These are phyloP conservation scores for Darksidea phi DNA, from an alignment of 495 filamentous ascomycete species.

Conservation along the genomic window DNA sequence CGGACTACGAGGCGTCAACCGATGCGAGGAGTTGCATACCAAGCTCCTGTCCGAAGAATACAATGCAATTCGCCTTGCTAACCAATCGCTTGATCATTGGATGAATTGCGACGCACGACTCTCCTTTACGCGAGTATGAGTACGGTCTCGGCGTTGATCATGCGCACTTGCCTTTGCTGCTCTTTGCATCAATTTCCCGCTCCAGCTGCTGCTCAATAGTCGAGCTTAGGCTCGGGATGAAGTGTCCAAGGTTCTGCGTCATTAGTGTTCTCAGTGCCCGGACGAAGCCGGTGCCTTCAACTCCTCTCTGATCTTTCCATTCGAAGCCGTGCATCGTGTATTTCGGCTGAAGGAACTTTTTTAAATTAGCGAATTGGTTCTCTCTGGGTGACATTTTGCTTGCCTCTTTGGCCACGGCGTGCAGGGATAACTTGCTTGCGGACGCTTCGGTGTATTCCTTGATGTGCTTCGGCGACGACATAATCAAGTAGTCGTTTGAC, in stretches of 20 bases:
- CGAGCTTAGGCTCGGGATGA: not conserved
- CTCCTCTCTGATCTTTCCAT: slow-evolving; percentile 5
- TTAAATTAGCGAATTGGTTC: too few species aligned
- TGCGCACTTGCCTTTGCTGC: too few species aligned
- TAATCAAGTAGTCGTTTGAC: not conserved
- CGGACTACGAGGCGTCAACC: too few species aligned
- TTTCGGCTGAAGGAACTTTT: slow-evolving; percentile 6
- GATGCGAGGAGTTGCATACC: not conserved
- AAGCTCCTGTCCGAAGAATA: not conserved
- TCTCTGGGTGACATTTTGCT: too few species aligned
- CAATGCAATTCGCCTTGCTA: not conserved
- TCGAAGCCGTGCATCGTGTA: slow-evolving; percentile 8
- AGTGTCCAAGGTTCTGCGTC: not conserved
- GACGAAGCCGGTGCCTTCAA: slow-evolving; percentile 7
- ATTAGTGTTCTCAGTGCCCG: not conserved
- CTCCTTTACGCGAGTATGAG: too few species aligned
- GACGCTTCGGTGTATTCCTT: not conserved
- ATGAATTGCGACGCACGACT: not conserved
- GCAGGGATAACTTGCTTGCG: not conserved
- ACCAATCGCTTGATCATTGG: too few species aligned
- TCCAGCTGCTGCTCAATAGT: not conserved
- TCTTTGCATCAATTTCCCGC: too few species aligned
- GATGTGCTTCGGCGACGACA: not conserved
- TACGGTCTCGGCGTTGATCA: too few species aligned
- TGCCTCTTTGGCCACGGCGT: slow-evolving; percentile 12